phyloP scores from a whole-genome alignment of 768 basidiomycete genomes.

The Gymnopilus dilepis region DNA sequence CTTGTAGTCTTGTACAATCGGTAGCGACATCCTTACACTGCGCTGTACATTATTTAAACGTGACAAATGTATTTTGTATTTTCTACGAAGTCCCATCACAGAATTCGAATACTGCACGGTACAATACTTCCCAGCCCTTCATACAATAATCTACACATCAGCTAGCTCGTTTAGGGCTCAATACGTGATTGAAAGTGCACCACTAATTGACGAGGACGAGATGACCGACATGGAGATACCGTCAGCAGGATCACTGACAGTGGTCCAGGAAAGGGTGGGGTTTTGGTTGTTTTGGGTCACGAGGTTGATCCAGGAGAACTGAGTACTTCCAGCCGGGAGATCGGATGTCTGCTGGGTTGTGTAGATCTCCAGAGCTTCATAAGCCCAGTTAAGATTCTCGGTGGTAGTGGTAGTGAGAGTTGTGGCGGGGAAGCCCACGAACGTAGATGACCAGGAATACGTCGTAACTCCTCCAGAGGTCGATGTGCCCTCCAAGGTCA shows the following conservation, averaged over 20 bases:
- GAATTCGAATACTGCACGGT: too few relatives aligned
- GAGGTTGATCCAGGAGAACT: not conserved
- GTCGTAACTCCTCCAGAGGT: not conserved
- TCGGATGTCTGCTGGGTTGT: not conserved
- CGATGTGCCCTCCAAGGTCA: not conserved
- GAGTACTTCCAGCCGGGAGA: not conserved
- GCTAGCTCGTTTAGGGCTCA: too few relatives aligned
- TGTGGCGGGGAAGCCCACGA: not conserved
- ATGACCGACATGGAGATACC: too few relatives aligned
- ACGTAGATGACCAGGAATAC: not conserved
- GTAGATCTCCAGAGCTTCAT: not conserved
- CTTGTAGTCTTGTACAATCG: not conserved
- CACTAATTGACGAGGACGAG: too few relatives aligned
- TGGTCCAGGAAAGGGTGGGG: too few relatives aligned
- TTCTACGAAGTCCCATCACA: not conserved
- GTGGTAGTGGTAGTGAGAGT: not conserved
- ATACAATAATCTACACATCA: too few relatives aligned
- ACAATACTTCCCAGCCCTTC: too few relatives aligned
- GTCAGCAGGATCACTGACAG: too few relatives aligned
- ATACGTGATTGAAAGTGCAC: too few relatives aligned
- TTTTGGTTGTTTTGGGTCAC: not conserved
- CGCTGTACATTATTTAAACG: not conserved
- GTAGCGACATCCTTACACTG: not conserved
- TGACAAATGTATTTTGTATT: not conserved
- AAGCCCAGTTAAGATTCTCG: not conserved